These are phyloP conservation scores for Coemansia erecta DNA, from an alignment of 192 early-diverging fungal species.

Conservation along the genomic window DNA sequence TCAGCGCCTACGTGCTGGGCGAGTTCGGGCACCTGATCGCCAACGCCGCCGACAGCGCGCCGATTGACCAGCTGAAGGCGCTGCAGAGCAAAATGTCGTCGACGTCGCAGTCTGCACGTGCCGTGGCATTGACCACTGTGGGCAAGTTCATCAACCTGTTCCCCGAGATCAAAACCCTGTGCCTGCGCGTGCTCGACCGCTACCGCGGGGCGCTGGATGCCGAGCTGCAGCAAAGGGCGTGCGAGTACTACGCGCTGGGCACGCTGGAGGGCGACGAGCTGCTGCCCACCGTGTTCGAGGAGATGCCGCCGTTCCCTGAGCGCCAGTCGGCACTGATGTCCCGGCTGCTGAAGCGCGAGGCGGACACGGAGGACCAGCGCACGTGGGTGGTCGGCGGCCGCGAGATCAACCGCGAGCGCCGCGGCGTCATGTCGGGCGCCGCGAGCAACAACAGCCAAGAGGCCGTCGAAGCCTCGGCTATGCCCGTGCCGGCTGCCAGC, in stretches of 20 bases:
- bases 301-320: slow-evolving; percentile 98
- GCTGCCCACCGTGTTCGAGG: slow-evolving; percentile 90
- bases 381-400: slow-evolving; percentile 92
- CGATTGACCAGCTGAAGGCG: slow-evolving; percentile 92
- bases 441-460: slow-evolving; percentile 1
- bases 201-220: slow-evolving; percentile 88
- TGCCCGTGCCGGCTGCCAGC: neutral
- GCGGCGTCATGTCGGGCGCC: neutral
- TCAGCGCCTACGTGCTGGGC: slow-evolving; percentile 94
- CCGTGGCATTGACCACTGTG: slow-evolving; percentile 86
- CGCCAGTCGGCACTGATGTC: slow-evolving; percentile 87
- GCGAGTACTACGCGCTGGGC: slow-evolving; percentile 89
- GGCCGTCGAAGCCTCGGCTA: neutral
- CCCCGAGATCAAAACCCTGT: slow-evolving; percentile 91
- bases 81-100: slow-evolving; percentile 89
- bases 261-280: slow-evolving; percentile 83
- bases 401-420: slow-evolving; percentile 68
- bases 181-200: slow-evolving; percentile 81
- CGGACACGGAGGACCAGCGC: slow-evolving; percentile 93
- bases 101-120: slow-evolving; percentile 74
- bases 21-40: slow-evolving; percentile 98
- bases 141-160: slow-evolving; percentile 97
- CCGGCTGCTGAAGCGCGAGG: slow-evolving; percentile 77
- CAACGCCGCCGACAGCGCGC: slow-evolving; percentile 77
- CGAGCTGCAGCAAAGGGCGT: slow-evolving; percentile 96